Base-by-base conservation (phyloP, 2,329 filamentous ascomycete species). In the Claviceps spartinae region DNA sequence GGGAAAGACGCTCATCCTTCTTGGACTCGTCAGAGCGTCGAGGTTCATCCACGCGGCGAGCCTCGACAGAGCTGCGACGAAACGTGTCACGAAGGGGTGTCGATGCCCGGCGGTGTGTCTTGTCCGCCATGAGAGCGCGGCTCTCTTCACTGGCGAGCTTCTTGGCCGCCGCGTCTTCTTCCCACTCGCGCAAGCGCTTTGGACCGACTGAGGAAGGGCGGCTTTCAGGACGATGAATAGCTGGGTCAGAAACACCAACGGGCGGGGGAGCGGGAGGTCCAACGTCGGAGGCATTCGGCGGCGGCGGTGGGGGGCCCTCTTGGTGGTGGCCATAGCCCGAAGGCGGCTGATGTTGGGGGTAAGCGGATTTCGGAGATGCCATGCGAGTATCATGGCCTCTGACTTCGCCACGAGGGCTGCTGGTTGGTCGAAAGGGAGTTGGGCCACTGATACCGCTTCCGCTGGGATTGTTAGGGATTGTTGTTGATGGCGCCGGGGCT, bases 181-280 rank as follows among this genome's bases (percentile, higher is more conserved):
- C 93, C 90, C 93, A 96, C 62, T 97, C 93, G 48, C 90, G 83
- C 65, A 83, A 78, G 53, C 93, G 81, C 76, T 98, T 98, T 53
- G 85, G 81, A 3, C 79, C 79, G 11, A 87, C 85, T 40, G 88
- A 94, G 1, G 84, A 70, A 18, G 89, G 87, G n/a, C 89, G 79
- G 52, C 95, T 77, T 51, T 80, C 77, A 54, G 79, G 72, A 51
- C 70, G 68, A 52, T 76, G 84, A 54, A 79, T 75, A 24, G 80
- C 78, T 62, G 91, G 85, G 47, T 84, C 82, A 46, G 84, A 80
- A 53, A 75, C 70, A 1, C 69, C 60, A 4, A 70, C 5, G 70
- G 69, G 50, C 47, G 72, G 72, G 22, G 71, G 69, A 54, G 80
- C 81, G 38, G 30, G 3, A 34, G 60, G 60, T 8, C 61, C 64